Percentiles rank a stretch among this genome's conserved stretches.
These are phyloP conservation scores for Elymus sibiricus DNA, from an alignment of 176 grass and related monocot genomes.

Conservation along the genomic window DNA sequence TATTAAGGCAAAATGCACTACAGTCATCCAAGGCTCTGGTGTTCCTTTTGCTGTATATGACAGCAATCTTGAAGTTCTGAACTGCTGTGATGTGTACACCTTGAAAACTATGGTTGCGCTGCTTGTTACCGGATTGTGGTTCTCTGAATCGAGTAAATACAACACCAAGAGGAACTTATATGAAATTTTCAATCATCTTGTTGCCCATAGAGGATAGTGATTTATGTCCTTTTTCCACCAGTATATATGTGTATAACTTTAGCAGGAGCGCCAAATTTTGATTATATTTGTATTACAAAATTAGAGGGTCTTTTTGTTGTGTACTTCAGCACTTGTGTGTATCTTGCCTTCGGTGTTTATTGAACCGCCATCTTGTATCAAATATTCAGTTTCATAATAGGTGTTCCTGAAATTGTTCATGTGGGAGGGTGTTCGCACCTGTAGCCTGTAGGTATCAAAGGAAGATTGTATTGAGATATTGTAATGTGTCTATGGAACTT, in stretches of 20 bases:
- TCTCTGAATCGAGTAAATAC: too few species aligned
- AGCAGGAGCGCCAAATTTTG: too few species aligned
- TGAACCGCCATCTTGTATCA: not conserved
- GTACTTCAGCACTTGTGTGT: not conserved
- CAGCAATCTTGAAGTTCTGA: not conserved
- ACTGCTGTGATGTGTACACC: not conserved
- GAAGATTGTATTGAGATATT: not conserved
- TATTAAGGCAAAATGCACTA: slow-evolving; percentile 43
- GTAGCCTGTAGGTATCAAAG: not conserved
- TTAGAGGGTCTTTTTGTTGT: not conserved
- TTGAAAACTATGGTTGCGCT: too few species aligned
- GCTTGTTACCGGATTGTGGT: too few species aligned
- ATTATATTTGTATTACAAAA: not conserved
- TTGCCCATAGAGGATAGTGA: not conserved
- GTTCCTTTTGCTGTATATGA: slow-evolving; percentile 20
- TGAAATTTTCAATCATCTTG: not conserved
- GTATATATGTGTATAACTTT: not conserved
- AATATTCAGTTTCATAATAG: not conserved
- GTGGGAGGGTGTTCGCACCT: too few species aligned
- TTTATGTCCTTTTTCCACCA: not conserved
- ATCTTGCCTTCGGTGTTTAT: not conserved
- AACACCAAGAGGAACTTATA: not conserved
- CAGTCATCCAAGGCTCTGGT: slow-evolving; percentile 35
- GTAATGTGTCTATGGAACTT: not conserved
- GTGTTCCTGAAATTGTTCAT: too few species aligned